Conservation (phyloP, 352 stramenopile genomes). For the Blastocystis sp. region DNA sequence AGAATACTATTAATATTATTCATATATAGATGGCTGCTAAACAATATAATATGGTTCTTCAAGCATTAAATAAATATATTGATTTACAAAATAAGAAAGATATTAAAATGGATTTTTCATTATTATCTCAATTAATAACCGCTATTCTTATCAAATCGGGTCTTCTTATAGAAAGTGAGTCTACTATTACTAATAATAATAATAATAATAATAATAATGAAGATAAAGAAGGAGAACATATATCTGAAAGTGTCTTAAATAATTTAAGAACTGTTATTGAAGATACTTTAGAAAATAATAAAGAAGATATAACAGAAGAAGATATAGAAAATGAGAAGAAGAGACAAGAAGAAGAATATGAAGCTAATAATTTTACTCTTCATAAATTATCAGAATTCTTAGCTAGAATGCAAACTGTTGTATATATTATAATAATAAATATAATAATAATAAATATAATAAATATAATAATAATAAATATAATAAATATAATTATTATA, state of each 20-base stretch:
- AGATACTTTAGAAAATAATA: slow-evolving; percentile 4
- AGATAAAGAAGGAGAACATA: background rate
- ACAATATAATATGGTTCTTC: slow-evolving; percentile 11
- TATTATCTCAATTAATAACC: slow-evolving; percentile 1
- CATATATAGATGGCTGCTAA: slow-evolving; percentile 11
- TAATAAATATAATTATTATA: background rate
- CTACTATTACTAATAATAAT: background rate
- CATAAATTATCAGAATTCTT: slow-evolving; percentile 15
- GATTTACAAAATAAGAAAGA: slow-evolving; percentile 13
- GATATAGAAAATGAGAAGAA: slow-evolving; percentile 8
- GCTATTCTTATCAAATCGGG: background rate
- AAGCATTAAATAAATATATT: slow-evolving; percentile 13
- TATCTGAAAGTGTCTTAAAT: slow-evolving; percentile 3
- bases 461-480: slow-evolving; percentile 2
- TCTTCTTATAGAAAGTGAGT: background rate
- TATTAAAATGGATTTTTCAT: slow-evolving; percentile 6
- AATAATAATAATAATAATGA: background rate
- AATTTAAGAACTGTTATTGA: background rate
- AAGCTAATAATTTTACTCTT: slow-evolving; percentile 8
- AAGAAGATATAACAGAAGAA: slow-evolving; percentile 1
- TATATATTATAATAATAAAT: background rate
- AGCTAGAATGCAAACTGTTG: slow-evolving; percentile 14
- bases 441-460: no score
- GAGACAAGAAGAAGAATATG: background rate
- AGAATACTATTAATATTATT: no score